Evolutionary conservation across 495 filamentous ascomycete species (phyloP), one percentile per base, ranked within the genome.

Genomic region (Neurospora discreta): DNA sequence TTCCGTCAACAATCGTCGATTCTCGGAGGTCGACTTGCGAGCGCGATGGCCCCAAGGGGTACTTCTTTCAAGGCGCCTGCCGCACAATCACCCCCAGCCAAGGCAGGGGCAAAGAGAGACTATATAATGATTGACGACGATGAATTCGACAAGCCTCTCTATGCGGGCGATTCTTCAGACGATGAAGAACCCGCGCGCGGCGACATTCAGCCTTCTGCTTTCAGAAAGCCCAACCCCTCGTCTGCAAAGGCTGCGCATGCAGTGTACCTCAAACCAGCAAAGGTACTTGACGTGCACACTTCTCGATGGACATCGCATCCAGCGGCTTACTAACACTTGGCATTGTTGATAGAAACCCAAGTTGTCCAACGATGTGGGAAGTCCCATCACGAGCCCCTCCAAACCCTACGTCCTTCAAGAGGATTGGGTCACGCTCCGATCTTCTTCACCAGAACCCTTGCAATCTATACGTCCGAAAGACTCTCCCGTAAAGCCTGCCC

Each of bases 121-220:
- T 84, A 80, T 46, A 40, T 80, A 23, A 81, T 81, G 65, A 82
- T 84, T 9, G 84, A 83, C 0, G 83, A 85, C 68, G 82, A 84
- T 42, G 82, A 84, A 69, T 68, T 82, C 5, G 77, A 80, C 52
- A 77, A 79, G 16, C 78, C 80, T 33, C 76, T 80, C n/a, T 81
- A 80, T 68, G 78, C 73, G 3, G 77, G 70, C 5, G 82, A 84
- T 60, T 82, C 81, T 9, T 84, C 82, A 5, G 83, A 81, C 30
- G 83, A 83, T 39, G 84, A 83, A 38, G 81, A 75, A 20, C 83
- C 78, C 2, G 77, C 78, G 13, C 84, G 80, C 42, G 87, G 87
- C 4, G 90, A 92, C 70, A 93, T 96, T 74, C 89, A 88, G 69
- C 92, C 92, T 10, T 87, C 90, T 1, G 89, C 83, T 46, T 92